Conservation (phyloP, 2,329 filamentous ascomycete genomes). For the Fonsecaea nubica region DNA sequence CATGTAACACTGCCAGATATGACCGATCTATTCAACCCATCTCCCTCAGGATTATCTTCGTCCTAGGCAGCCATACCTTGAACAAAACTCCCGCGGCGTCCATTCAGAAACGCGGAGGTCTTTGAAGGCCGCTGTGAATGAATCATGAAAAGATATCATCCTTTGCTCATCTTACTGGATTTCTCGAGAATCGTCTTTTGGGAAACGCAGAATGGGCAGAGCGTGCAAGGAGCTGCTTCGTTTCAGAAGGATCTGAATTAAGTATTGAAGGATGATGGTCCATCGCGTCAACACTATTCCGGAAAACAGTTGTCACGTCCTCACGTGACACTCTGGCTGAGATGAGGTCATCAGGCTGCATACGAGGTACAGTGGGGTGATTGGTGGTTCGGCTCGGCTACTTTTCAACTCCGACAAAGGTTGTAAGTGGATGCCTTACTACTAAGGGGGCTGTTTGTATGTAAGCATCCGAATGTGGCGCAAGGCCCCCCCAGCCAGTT, state of each 20-base stretch:
- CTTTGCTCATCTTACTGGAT: slow-evolving; percentile 14
- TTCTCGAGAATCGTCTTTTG: slow-evolving; percentile 9
- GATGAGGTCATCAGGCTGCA: background rate
- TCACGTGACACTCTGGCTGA: background rate
- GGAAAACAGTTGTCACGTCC: background rate
- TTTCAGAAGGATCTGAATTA: too few relatives aligned
- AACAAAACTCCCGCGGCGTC: background rate
- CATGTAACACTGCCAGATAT: slow-evolving; percentile 1
- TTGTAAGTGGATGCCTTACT: background rate
- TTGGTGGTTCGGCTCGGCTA: background rate
- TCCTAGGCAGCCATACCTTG: slow-evolving; percentile 4
- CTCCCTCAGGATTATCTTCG: background rate
- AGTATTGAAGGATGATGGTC: too few relatives aligned
- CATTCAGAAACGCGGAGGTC: background rate
- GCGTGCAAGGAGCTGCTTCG: background rate
- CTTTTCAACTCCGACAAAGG: background rate
- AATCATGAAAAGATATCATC: slow-evolving; percentile 8
- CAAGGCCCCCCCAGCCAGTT: background rate
- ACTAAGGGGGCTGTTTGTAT: background rate
- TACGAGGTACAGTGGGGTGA: background rate
- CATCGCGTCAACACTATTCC: too few relatives aligned
- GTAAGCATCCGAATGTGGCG: background rate
- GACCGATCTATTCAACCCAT: background rate
- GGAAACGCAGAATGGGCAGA: slow-evolving; percentile 4
- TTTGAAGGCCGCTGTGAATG: background rate